Evolutionary conservation across 2,329 filamentous ascomycete species (phyloP).

Genomic region (Corinectria fuckeliana): DNA sequence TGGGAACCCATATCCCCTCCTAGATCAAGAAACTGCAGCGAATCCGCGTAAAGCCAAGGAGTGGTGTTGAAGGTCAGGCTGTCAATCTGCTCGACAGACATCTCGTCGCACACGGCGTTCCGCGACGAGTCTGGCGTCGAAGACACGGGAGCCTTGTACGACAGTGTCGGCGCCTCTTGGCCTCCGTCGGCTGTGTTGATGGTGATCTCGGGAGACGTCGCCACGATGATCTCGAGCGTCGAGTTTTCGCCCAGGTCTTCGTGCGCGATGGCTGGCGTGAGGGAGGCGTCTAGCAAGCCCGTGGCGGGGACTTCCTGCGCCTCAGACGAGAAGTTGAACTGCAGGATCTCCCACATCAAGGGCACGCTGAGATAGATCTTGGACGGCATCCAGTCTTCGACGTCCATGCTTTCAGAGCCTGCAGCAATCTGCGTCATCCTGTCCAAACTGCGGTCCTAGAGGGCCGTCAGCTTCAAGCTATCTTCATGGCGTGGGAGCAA

Average conservation of each 20-base stretch:
- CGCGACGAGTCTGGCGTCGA: conserved; percentile 34
- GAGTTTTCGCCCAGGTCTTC: conserved; percentile 46
- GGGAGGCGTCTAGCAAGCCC: conserved; percentile 51
- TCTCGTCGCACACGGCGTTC: conserved; percentile 38
- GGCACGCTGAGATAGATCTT: conserved; percentile 60
- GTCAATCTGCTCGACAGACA: conserved; percentile 43
- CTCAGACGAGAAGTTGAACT: conserved; percentile 52
- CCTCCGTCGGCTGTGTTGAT: conserved; percentile 60
- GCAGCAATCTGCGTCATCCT: conserved; percentile 57
- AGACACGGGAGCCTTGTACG: conserved; percentile 41
- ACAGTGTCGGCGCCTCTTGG: conserved; percentile 53
- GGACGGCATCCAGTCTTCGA: conserved; percentile 59
- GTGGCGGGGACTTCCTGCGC: conserved; percentile 44
- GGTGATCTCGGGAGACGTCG: conserved; percentile 57
- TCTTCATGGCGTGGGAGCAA: neutral
- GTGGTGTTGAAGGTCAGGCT: conserved; percentile 50
- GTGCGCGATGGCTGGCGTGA: conserved; percentile 41
- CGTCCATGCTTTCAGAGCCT: conserved; percentile 54
- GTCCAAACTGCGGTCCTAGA: conserved; percentile 55
- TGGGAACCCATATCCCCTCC: conserved; percentile 45
- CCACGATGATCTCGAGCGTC: conserved; percentile 57
- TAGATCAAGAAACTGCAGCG: conserved; percentile 47
- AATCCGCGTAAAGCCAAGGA: conserved; percentile 52
- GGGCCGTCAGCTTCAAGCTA: conserved; percentile 12
- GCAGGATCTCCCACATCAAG: conserved; percentile 60